Base-by-base conservation (phyloP, 2,329 filamentous ascomycete species). In the Apiospora hydei region DNA sequence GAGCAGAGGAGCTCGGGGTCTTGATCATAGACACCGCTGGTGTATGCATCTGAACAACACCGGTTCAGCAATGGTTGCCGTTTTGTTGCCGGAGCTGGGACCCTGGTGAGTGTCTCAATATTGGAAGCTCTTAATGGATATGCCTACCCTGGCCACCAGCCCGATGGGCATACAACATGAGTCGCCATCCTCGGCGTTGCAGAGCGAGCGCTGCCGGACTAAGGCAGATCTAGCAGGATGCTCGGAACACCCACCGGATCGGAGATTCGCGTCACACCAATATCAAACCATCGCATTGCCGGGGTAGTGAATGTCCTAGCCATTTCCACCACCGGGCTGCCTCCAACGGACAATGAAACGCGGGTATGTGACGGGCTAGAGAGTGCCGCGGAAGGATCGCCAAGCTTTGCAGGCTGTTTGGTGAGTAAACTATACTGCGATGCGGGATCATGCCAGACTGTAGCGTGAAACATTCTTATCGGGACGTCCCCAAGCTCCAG, bases 81-180 rank as follows among this genome's bases (percentile, higher is more conserved):
- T 57, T 7, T 18, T 14, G 26, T 57, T 5, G 51, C 26, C 51
- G 16, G 14, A 18, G 14, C 16, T 34, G 5, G 51, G 51, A 34
- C 14, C 51, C 14, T 57, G 24, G 14, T 21, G 51, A 57, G 26
- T 49, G 21, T 49, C 21, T 7, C 46, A 49, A 49, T n/a, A n/a
- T 49, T 49, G 51, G 4, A 49, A 49, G 7, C 7, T 10, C 14
- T 18, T 14, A 57, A 57, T 7, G 51, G 26, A 30, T 18, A 30
- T 30, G n/a, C 51, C 2, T 21, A 34, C 51, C 26, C 26, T 14
- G 26, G 26, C 26, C 14, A 34, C 14, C 24, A 57, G 26, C 90
- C 30, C 26, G 5, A 18, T 18, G 3, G 26, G 3, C 51, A 34
- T 14, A 30, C 16, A 18, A 26, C 26, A 18, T 30, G 26, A 18